Percentiles rank a stretch among this genome's conserved stretches.
Evolutionary conservation across 2,329 filamentous ascomycete genomes (phyloP).

Genomic region (Apiospora marii): DNA sequence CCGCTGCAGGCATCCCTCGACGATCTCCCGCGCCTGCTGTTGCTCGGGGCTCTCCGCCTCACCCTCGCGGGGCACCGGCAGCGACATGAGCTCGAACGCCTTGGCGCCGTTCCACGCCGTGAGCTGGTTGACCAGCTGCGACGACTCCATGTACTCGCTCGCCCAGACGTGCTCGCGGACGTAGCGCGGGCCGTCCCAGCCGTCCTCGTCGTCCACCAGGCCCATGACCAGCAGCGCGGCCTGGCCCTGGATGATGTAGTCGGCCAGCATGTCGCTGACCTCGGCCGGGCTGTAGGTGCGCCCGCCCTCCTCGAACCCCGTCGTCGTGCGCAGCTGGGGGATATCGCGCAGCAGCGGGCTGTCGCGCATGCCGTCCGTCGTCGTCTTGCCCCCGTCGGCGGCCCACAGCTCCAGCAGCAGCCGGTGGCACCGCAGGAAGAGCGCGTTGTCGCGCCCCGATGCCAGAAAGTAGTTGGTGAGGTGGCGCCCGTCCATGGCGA

Average conservation of each 20-base stretch:
- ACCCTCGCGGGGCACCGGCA: conserved; percentile 48
- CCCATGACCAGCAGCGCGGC: conserved; percentile 59
- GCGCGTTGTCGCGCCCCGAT: conserved; percentile 47
- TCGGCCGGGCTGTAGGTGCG: conserved; percentile 41
- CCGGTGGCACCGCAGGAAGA: conserved; percentile 55
- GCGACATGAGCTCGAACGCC: conserved; percentile 59
- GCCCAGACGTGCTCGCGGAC: conserved; percentile 56
- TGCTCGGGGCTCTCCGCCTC: conserved; percentile 49
- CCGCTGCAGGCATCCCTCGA: conserved; percentile 56
- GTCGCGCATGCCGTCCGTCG: conserved; percentile 59
- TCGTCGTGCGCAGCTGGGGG: conserved; percentile 45
- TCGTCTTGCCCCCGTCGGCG: conserved; percentile 49
- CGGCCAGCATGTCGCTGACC: conserved; percentile 53
- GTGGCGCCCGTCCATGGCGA: conserved; percentile 46
- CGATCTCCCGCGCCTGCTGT: conserved; percentile 55
- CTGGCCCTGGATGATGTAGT: conserved; percentile 66
- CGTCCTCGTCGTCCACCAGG: conserved; percentile 56
- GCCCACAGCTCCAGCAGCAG: conserved; percentile 62
- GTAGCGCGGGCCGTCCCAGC: conserved; percentile 63
- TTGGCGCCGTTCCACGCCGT: conserved; percentile 58
- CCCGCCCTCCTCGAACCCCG: conserved; percentile 25
- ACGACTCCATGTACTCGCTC: conserved; percentile 57
- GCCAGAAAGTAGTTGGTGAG: conserved; percentile 61
- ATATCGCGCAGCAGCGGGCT: conserved; percentile 56
- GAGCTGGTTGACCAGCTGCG: conserved; percentile 60